These are phyloP conservation scores for Lentinula lateritia DNA, from an alignment of 768 basidiomycete genomes.

Conservation along the genomic window DNA sequence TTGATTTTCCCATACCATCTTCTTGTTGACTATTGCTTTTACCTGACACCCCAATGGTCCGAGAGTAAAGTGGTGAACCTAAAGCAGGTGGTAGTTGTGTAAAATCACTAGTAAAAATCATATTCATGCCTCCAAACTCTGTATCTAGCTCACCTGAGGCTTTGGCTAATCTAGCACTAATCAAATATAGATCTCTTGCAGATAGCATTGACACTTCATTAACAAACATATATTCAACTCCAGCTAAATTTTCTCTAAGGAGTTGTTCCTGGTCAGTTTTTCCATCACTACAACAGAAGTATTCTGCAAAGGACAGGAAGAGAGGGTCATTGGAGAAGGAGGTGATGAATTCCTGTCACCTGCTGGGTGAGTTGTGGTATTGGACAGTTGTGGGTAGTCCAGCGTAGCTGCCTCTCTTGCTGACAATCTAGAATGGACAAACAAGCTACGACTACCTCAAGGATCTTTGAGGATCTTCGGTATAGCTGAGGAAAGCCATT, in stretches of 20 bases:
- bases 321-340: constrained; percentile 80
- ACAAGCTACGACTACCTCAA: constrained; percentile 88
- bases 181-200: too few relatives aligned
- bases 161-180: too few relatives aligned
- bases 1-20: too few relatives aligned
- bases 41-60: too few relatives aligned
- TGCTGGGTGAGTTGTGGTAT: constrained; percentile 60
- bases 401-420: constrained; percentile 80
- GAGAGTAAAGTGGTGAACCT: too few relatives aligned
- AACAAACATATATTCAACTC: too few relatives aligned
- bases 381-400: constrained; percentile 75
- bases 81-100: too few relatives aligned
- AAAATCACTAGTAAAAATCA: too few relatives aligned
- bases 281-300: constrained; percentile 59
- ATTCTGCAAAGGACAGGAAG: constrained; percentile 78
- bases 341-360: constrained; percentile 81
- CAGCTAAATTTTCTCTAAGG: constrained; percentile 23
- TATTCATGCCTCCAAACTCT: too few relatives aligned
- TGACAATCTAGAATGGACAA: constrained; percentile 81
- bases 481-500: constrained; percentile 89
- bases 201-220: too few relatives aligned
- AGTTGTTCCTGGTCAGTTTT: constrained; percentile 54
- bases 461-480: constrained; percentile 90
- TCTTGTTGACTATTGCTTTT: too few relatives aligned
- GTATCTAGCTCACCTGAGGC: too few relatives aligned